Evolutionary conservation across 805 yeast species (phyloP).

Genomic region (Ogataea trehalophila): DNA sequence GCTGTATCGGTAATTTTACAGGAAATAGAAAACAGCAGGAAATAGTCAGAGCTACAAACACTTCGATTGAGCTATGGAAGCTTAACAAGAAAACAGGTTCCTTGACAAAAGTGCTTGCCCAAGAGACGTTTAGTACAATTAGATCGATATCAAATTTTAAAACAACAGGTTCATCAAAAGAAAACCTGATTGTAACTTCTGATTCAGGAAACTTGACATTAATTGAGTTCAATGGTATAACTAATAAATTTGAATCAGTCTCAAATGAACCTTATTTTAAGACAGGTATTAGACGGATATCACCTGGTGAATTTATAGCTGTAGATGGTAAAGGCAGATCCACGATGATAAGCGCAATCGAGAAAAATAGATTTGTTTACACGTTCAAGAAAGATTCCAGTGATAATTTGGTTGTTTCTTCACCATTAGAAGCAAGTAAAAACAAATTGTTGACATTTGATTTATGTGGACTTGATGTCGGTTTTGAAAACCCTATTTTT

Average conservation of each 20-base stretch:
- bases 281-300: conserved; percentile 65
- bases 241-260: conserved; percentile 33
- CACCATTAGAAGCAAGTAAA: conserved; percentile 69
- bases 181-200: conserved; percentile 61
- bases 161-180: conserved; percentile 48
- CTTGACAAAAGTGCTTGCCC: conserved; percentile 37
- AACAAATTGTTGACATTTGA: conserved; percentile 47
- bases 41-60: conserved; percentile 52
- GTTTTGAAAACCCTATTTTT: conserved; percentile 79
- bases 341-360: conserved; percentile 64
- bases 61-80: conserved; percentile 48
- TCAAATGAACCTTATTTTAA: conserved; percentile 66
- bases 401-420: conserved; percentile 46
- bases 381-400: conserved; percentile 48
- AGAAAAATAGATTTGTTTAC: conserved; percentile 68
- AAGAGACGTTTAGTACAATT: conserved; percentile 54
- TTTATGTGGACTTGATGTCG: conserved; percentile 63
- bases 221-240: conserved; percentile 28
- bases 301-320: conserved; percentile 70
- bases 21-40: conserved; percentile 55
- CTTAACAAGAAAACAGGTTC: conserved; percentile 55
- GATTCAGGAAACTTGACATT: conserved; percentile 74
- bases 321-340: conserved; percentile 74
- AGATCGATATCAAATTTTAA: conserved; percentile 49
- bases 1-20: conserved; percentile 67